phyloP scores from a whole-genome alignment of 768 basidiomycete species.

The Xerocomellus chrysenteron region DNA sequence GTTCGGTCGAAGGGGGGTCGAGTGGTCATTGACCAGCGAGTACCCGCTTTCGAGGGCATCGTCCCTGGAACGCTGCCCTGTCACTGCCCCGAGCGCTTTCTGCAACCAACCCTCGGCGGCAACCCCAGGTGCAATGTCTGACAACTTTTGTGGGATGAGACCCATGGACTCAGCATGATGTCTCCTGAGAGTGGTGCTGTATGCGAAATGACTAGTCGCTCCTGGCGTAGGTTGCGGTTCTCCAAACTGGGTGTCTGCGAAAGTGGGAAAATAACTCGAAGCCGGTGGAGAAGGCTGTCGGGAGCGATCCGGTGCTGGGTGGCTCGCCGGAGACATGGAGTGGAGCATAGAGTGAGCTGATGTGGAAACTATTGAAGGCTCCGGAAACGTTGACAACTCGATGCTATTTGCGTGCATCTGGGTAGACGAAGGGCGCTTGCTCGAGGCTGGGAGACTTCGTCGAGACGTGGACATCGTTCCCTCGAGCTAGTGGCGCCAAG shows the following conservation, averaged over 20 bases:
- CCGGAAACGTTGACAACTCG: conserved; percentile 17
- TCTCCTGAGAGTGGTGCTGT: conserved; percentile 75
- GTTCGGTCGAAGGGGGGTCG: conserved; percentile 12
- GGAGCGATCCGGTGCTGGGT: conserved; percentile 14
- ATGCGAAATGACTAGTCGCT: conserved; percentile 75
- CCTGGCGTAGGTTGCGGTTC: conserved; percentile 60
- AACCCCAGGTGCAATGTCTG: conserved; percentile 32
- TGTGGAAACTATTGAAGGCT: conserved; percentile 20
- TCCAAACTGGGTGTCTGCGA: conserved; percentile 45
- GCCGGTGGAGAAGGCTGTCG: conserved; percentile 67
- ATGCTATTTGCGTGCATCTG: conserved; percentile 8
- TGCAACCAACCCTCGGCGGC: conserved; percentile 56
- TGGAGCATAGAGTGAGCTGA: conserved; percentile 23
- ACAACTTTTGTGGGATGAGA: conserved; percentile 40
- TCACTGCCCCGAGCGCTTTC: conserved; percentile 33
- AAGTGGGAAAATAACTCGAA: conserved; percentile 72
- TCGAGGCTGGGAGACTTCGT: conserved; percentile 13
- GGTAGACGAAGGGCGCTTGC: conserved; percentile 19
- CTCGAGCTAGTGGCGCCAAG: background rate
- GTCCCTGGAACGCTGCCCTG: conserved; percentile 23
- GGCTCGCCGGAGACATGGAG: conserved; percentile 7
- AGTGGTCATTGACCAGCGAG: conserved; percentile 27
- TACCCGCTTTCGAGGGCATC: conserved; percentile 41
- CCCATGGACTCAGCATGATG: conserved; percentile 50
- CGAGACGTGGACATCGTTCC: conserved; percentile 30